These are phyloP conservation scores for Malus asiatica DNA, from an alignment of 306 rosid genomes.

Conservation along the genomic window DNA sequence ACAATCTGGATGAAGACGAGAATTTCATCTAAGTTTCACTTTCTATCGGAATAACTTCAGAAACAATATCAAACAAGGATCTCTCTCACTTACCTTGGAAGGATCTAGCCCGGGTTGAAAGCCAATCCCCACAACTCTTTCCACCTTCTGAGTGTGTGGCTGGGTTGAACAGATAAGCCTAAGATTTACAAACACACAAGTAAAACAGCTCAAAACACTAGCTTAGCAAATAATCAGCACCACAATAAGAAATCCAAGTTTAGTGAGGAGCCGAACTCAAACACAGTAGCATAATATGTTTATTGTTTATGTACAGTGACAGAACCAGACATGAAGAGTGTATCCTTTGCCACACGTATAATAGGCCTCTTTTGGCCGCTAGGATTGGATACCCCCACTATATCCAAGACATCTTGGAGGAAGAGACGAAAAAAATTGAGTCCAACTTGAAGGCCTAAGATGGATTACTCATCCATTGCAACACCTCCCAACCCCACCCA, in stretches of 20 bases:
- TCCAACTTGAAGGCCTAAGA: no score
- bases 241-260: not conserved
- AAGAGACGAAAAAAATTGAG: no score
- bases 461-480: no score
- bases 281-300: not conserved
- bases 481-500: no score
- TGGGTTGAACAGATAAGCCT: conserved; percentile 73
- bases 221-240: not conserved
- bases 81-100: conserved; percentile 56
- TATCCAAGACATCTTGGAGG: not conserved
- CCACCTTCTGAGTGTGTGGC: conserved; percentile 67
- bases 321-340: not conserved
- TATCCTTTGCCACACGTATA: not conserved
- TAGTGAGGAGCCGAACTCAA: not conserved
- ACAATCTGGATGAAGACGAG: conserved; percentile 52
- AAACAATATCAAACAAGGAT: not conserved
- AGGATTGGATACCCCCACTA: not conserved
- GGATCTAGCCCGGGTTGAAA: conserved; percentile 96
- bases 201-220: conserved; percentile 1
- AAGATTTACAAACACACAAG: conserved; percentile 5
- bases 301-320: not conserved
- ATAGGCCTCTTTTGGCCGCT: not conserved
- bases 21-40: not conserved
- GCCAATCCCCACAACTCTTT: conserved; percentile 88
- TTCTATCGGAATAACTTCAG: not conserved